phyloP scores from a whole-genome alignment of 305 asterid species.

The Ajuga reptans region DNA sequence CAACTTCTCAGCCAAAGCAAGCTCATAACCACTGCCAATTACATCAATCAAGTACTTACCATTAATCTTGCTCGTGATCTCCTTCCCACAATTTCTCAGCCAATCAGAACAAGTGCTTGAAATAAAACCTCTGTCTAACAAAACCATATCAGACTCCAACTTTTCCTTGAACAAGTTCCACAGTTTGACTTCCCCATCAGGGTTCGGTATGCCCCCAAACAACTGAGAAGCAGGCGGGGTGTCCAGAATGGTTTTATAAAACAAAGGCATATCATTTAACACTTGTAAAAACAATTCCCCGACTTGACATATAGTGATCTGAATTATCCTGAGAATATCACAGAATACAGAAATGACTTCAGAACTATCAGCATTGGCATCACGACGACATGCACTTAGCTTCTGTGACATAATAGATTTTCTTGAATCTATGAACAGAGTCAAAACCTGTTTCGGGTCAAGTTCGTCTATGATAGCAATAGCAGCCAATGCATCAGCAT shows the following conservation, averaged over 20 bases:
- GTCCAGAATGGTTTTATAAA: conserved; percentile 70
- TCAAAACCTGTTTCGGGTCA: conserved; percentile 67
- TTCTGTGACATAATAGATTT: conserved; percentile 66
- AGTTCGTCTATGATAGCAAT: conserved; percentile 79
- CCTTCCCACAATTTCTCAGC: conserved; percentile 89
- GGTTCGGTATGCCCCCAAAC: conserved; percentile 96
- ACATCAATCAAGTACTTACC: conserved; percentile 79
- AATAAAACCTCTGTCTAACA: conserved; percentile 60
- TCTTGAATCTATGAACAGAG: conserved; percentile 70
- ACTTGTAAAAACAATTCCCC: conserved; percentile 93
- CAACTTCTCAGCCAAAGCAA: conserved; percentile 79
- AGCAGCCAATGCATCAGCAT: conserved; percentile 91
- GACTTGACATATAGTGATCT: conserved; percentile 81
- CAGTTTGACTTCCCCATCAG: conserved; percentile 81
- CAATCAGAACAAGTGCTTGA: conserved; percentile 81
- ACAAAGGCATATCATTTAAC: conserved; percentile 83
- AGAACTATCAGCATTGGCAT: conserved; percentile 50
- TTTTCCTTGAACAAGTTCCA: conserved; percentile 82
- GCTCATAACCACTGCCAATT: conserved; percentile 74
- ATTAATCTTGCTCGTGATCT: conserved; percentile 62
- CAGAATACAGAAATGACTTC: conserved; percentile 80
- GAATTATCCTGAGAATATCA: conserved; percentile 73
- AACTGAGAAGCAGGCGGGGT: conserved; percentile 96
- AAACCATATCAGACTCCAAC: conserved; percentile 65
- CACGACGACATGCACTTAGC: conserved; percentile 58